Percentiles rank a stretch among this genome's conserved stretches.
Evolutionary conservation across 1,284 basidiomycete genomes (phyloP).

Genomic region (Hemileia vastatrix): DNA sequence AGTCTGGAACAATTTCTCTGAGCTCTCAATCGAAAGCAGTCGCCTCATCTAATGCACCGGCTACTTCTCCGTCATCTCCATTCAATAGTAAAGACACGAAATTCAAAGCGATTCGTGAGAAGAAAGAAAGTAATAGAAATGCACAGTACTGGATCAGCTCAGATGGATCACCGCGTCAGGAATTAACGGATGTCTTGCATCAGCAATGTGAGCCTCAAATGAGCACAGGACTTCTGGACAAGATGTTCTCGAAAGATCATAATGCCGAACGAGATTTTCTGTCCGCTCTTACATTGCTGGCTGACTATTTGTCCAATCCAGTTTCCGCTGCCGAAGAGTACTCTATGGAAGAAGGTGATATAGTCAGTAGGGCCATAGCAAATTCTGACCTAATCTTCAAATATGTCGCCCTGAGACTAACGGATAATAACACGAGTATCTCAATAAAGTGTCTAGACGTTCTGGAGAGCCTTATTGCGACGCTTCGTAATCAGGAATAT

Average conservation of each 20-base stretch:
- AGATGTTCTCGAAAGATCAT: conserved; percentile 90
- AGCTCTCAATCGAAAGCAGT: too few relatives aligned
- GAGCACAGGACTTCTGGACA: conserved; percentile 62
- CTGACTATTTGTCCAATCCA: conserved; percentile 61
- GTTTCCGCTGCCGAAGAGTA: conserved; percentile 55
- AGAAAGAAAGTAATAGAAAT: conserved; percentile 65
- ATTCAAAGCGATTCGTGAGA: conserved; percentile 60
- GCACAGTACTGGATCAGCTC: too few relatives aligned
- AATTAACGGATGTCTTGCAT: conserved; percentile 73
- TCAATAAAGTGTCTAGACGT: conserved; percentile 80
- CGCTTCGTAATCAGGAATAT: conserved; percentile 63
- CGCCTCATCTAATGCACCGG: conserved; percentile 46
- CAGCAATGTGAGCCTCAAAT: conserved; percentile 79
- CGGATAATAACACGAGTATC: conserved; percentile 87
- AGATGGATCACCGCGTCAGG: conserved; percentile 79
- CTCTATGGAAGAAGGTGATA: conserved; percentile 52
- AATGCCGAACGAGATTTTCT: conserved; percentile 87
- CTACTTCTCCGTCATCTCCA: conserved; percentile 48
- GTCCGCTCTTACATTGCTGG: conserved; percentile 60
- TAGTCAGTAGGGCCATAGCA: conserved; percentile 64
- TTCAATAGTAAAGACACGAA: conserved; percentile 65
- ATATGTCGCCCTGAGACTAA: conserved; percentile 79
- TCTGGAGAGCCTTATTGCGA: conserved; percentile 63
- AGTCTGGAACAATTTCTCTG: too few relatives aligned
- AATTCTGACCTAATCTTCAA: conserved; percentile 88